Conservation (phyloP, 2,329 filamentous ascomycete genomes). For the Daldinia eschscholtzii region DNA sequence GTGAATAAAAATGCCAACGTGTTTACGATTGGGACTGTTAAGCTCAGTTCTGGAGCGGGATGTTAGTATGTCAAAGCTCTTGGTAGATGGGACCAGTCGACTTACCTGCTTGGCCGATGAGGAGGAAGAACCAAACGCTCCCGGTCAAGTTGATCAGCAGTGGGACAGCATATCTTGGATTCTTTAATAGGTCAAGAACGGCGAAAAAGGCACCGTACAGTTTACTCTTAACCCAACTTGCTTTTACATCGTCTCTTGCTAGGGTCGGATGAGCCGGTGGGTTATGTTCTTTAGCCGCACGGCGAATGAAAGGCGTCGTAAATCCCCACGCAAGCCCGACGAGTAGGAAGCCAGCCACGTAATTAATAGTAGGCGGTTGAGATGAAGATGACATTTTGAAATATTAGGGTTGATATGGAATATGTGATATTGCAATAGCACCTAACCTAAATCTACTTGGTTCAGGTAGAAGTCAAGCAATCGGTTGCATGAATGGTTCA, state of each 20-base stretch:
- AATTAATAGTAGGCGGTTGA: constrained; percentile 76
- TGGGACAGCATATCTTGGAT: constrained; percentile 87
- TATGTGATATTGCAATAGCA: not conserved
- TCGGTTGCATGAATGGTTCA: not conserved
- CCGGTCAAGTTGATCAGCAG: constrained; percentile 90
- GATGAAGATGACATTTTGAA: constrained; percentile 45
- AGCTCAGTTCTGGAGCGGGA: constrained; percentile 76
- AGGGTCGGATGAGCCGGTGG: constrained; percentile 71
- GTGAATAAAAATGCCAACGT: constrained; percentile 97
- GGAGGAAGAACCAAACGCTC: constrained; percentile 94
- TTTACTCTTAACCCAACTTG: constrained; percentile 72
- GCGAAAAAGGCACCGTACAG: constrained; percentile 77
- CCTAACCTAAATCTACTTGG: not conserved
- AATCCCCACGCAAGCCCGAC: constrained; percentile 94
- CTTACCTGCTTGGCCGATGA: constrained; percentile 92
- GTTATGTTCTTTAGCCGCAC: constrained; percentile 81
- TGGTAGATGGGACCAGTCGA: constrained; percentile 42
- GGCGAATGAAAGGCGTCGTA: constrained; percentile 91
- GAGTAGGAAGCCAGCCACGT: constrained; percentile 88
- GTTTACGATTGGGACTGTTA: constrained; percentile 95
- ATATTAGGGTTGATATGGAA: not conserved
- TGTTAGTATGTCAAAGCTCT: constrained; percentile 9
- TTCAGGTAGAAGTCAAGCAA: not conserved
- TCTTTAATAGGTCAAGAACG: constrained; percentile 80
- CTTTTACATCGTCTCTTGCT: constrained; percentile 62